These are phyloP conservation scores for Entonaema liquescens DNA, from an alignment of 495 filamentous ascomycete species.

Conservation along the genomic window DNA sequence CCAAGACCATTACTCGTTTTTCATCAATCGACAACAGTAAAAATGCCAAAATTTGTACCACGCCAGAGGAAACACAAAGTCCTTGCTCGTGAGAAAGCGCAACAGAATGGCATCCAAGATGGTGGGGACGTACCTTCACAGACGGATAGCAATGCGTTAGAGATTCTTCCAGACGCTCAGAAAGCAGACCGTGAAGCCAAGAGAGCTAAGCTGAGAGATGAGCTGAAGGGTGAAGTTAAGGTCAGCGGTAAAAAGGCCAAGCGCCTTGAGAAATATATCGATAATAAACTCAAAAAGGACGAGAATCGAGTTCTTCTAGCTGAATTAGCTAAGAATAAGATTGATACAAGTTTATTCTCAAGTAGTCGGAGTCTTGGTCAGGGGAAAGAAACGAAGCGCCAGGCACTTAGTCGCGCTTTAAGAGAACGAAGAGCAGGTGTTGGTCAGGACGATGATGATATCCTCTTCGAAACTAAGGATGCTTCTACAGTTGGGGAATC, in stretches of 20 bases:
- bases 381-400: conserved; percentile 69
- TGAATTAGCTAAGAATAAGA: conserved; percentile 77
- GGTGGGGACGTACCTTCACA: conserved; percentile 35
- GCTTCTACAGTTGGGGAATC: conserved; percentile 43
- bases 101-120: conserved; percentile 49
- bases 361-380: conserved; percentile 81
- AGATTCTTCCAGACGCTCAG: conserved; percentile 69
- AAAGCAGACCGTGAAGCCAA: conserved; percentile 74
- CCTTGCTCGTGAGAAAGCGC: conserved; percentile 62
- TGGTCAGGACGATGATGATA: conserved; percentile 48
- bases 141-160: conserved; percentile 73
- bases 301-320: conserved; percentile 86
- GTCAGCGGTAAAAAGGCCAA: conserved; percentile 93
- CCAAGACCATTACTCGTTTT: conserved; percentile 9
- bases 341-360: conserved; percentile 81
- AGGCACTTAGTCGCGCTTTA: conserved; percentile 67
- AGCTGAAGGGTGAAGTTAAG: conserved; percentile 75
- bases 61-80: conserved; percentile 82
- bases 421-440: conserved; percentile 67
- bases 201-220: conserved; percentile 62
- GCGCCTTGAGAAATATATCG: conserved; percentile 96
- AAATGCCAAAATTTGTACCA: conserved; percentile 80
- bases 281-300: conserved; percentile 93
- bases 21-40: conserved; percentile 25
- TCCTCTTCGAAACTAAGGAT: conserved; percentile 48